Base-by-base conservation (phyloP, 2,329 filamentous ascomycete species). In the Alternaria sp. region DNA sequence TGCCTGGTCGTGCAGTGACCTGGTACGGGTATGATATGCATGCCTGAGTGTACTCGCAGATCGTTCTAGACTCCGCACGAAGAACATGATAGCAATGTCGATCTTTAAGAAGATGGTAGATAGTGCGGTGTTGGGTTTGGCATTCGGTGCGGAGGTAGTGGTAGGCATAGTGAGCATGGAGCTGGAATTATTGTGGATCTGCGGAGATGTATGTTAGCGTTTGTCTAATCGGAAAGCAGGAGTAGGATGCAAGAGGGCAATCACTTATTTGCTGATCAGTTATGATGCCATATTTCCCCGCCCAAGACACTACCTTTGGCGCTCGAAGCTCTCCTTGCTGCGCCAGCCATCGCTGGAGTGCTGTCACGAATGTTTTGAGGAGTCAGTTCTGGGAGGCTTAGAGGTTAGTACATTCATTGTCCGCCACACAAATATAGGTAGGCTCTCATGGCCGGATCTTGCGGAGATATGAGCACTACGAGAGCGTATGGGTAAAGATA, bases 241-340 rank as follows among this genome's bases (percentile, higher is more conserved):
- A 9, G 23, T 15, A 18, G 14, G 15, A 12, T 18, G 9, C 10
- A 7, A 18, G 9, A 23, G 14, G n/a, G n/a, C 20, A 26, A 15
- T 15, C 25, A 43, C 28, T 20, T 62, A 78, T 73, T 71, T 80
- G 78, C 11, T 77, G 73, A 63, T 80, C 80, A 11, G 71, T 73
- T 25, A 69, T 51, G 41, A 80, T 71, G 4, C 76, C 76, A 60
- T 79, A 73, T 64, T 78, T 77, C 61, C 74, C 60, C 11, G 74
- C 74, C 78, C 78, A 80, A 0, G 78, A 74, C 56, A 69, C 69
- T 14, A 79, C 76, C 30, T 79, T 76, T 5, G 72, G 71, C 5
- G 69, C 77, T 60, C 80, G 77, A 6, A 76, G 63, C 12, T 75
- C 66, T 56, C 21, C 60, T 60, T n/a, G 54, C 46, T 21, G 5